phyloP scores from a whole-genome alignment of 2,329 filamentous ascomycete genomes.

The Diatrype stigma region DNA sequence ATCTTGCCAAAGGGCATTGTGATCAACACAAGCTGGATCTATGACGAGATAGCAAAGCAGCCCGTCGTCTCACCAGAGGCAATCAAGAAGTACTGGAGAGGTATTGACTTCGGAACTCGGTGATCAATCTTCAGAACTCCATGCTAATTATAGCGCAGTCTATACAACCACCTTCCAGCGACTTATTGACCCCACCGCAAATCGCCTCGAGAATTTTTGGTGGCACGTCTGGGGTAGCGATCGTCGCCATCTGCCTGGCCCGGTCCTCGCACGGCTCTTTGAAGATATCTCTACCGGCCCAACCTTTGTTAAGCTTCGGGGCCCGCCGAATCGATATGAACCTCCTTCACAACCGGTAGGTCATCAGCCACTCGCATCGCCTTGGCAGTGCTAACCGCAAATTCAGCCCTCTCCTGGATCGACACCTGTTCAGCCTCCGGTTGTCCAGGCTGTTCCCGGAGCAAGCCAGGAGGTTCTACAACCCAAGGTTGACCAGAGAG shows the following conservation, averaged over 20 bases:
- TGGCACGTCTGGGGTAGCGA: conserved; percentile 63
- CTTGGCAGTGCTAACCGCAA: conserved; percentile 11
- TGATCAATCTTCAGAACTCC: conserved; percentile 1
- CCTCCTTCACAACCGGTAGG: conserved; percentile 40
- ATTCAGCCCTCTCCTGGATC: conserved; percentile 19
- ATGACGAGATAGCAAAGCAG: conserved; percentile 50
- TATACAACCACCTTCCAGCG: conserved; percentile 58
- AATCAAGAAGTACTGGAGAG: conserved; percentile 27
- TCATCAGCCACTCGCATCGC: conserved; percentile 7
- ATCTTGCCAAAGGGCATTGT: conserved; percentile 56
- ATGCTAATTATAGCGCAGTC: conserved; percentile 36
- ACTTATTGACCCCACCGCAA: conserved; percentile 58
- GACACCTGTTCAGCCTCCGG: conserved; percentile 10
- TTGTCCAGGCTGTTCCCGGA: conserved; percentile 9
- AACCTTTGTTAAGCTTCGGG: conserved; percentile 52
- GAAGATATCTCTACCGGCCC: conserved; percentile 55
- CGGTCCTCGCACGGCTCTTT: conserved; percentile 51
- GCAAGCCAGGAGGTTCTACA: conserved; percentile 18
- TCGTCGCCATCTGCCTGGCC: conserved; percentile 47
- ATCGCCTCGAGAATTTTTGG: conserved; percentile 62
- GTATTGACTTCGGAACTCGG: conserved; percentile 8
- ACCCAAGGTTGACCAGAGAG: conserved; percentile 16
- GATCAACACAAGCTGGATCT: conserved; percentile 48
- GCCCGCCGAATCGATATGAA: conserved; percentile 51
- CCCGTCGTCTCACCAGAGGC: conserved; percentile 47